Conservation (phyloP, 495 filamentous ascomycete species). For the Neurospora sp. region DNA sequence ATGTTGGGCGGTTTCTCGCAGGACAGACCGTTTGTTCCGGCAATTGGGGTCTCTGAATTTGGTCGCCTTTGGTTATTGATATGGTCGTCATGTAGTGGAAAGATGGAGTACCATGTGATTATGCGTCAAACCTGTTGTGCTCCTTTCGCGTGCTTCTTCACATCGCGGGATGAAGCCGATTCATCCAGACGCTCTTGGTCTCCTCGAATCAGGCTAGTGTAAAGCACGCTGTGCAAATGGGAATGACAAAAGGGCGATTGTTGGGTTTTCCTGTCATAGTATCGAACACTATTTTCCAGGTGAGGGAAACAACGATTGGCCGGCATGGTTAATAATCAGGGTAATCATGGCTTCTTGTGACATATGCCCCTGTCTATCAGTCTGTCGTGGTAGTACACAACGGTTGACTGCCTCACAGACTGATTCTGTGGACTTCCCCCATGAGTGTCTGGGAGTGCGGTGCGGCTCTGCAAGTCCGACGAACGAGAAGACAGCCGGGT, state of each 20-base stretch:
- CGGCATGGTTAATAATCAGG: not conserved
- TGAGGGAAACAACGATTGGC: not conserved
- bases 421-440: not conserved
- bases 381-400: not conserved
- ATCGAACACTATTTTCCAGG: not conserved
- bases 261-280: not conserved
- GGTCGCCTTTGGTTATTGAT: not conserved
- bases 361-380: not conserved
- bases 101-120: not conserved
- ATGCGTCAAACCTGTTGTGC: not conserved
- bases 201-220: not conserved
- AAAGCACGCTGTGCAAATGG: not conserved
- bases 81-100: not conserved
- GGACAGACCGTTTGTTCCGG: not conserved
- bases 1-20: not conserved
- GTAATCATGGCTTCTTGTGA: not conserved
- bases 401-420: not conserved
- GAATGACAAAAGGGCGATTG: not conserved
- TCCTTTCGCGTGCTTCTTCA: not conserved
- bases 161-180: not conserved
- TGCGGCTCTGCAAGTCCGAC: not conserved
- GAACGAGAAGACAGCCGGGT: not conserved
- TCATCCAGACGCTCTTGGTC: not conserved
- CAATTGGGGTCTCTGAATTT: not conserved
- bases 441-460: not conserved